Evolutionary conservation across 2,329 filamentous ascomycete species (phyloP).

Genomic region (Paecilomyces variotii): DNA sequence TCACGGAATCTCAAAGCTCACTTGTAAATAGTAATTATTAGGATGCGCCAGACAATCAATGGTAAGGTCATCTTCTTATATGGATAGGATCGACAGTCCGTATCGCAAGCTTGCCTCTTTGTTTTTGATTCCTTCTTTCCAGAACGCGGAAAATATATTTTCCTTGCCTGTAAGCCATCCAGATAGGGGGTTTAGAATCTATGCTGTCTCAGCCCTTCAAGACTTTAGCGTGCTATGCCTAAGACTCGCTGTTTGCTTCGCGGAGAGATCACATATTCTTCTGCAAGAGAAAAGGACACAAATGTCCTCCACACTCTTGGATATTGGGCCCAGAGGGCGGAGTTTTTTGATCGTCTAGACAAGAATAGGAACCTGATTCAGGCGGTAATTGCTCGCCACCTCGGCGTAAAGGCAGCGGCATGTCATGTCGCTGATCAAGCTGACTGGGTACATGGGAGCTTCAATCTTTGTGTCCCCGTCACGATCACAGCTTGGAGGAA

Average conservation of each 20-base stretch:
- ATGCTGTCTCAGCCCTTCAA: no score
- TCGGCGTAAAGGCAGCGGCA: conserved; percentile 10
- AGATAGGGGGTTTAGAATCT: neutral
- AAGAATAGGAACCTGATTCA: conserved; percentile 14
- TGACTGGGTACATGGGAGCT: conserved; percentile 14
- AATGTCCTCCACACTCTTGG: conserved; percentile 13
- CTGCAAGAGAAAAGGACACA: neutral
- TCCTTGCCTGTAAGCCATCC: neutral
- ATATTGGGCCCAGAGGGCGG: conserved; percentile 10
- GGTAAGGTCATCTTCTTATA: no score
- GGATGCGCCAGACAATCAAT: no score
- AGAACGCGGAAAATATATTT: neutral
- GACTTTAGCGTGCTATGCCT: neutral
- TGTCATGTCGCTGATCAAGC: conserved; percentile 9
- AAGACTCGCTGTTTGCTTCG: neutral
- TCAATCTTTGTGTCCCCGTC: conserved; percentile 8
- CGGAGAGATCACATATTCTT: neutral
- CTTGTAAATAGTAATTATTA: no score
- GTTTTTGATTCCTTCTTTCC: neutral
- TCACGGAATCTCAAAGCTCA: no score
- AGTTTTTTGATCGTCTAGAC: conserved; percentile 15
- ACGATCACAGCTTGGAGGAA: neutral
- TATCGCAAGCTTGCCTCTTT: no score
- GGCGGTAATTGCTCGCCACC: conserved; percentile 19
- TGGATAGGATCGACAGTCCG: no score